phyloP scores from a whole-genome alignment of 257 asterid species.

The Solanum acaule region DNA sequence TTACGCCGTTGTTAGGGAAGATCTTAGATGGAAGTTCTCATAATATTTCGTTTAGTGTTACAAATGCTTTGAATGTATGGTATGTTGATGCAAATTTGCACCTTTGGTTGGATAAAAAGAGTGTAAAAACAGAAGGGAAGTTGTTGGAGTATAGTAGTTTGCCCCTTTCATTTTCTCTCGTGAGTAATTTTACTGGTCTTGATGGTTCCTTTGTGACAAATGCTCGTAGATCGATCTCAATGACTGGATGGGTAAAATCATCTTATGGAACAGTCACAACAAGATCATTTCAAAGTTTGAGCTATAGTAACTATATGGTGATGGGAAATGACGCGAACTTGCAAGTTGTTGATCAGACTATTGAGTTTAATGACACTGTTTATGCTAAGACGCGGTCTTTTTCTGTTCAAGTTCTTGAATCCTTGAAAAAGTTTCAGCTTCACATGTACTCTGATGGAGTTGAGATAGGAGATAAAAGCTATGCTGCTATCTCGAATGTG shows the following conservation, averaged over 20 bases:
- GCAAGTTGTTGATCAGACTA: conserved; percentile 54
- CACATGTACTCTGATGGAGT: conserved; percentile 20
- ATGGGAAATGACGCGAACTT: conserved; percentile 46
- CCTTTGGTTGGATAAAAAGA: conserved; percentile 57
- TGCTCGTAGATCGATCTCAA: conserved; percentile 36
- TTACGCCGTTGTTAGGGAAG: conserved; percentile 49
- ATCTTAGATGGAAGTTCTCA: conserved; percentile 56
- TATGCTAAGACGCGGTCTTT: conserved; percentile 11
- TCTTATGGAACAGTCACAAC: conserved; percentile 48
- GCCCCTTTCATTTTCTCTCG: conserved; percentile 16
- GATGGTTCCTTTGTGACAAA: conserved; percentile 45
- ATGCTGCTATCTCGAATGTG: conserved; percentile 41
- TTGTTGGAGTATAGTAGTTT: conserved; percentile 10
- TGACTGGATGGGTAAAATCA: conserved; percentile 50
- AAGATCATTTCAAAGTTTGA: conserved; percentile 23
- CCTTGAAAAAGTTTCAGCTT: conserved; percentile 30
- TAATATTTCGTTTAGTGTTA: conserved; percentile 37
- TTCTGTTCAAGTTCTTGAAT: conserved; percentile 1
- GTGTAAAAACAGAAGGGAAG: conserved; percentile 36
- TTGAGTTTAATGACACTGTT: conserved; percentile 31
- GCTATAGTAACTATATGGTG: conserved; percentile 38
- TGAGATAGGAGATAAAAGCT: conserved; percentile 34
- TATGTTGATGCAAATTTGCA: conserved; percentile 77
- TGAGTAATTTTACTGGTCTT: conserved; percentile 40
- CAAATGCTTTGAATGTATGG: conserved; percentile 72